Conservation (phyloP, 345 rosid genomes). For the Eucalyptus grandis region DNA sequence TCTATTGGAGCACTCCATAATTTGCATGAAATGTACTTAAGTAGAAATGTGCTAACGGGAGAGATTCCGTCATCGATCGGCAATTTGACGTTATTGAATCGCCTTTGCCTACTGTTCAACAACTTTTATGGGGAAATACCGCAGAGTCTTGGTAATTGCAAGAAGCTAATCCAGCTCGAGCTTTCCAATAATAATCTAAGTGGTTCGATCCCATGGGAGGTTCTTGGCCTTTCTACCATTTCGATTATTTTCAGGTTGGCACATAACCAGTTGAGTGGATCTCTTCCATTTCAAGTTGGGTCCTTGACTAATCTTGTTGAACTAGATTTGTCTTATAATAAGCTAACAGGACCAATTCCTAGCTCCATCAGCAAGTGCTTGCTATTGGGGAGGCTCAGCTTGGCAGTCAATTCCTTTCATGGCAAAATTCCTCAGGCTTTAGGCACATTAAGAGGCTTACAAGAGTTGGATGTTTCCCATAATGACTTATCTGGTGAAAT, state of each 20-base stretch:
- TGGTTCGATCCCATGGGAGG: background rate
- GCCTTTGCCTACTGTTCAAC: background rate
- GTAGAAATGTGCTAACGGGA: background rate
- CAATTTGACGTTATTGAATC: background rate
- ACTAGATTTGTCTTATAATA: background rate
- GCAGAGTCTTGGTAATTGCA: background rate
- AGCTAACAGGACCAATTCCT: slow-evolving; percentile 17
- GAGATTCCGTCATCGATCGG: background rate
- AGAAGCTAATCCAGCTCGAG: background rate
- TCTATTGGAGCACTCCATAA: background rate
- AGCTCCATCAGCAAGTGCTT: slow-evolving; percentile 1
- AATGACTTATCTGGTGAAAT: slow-evolving; percentile 15
- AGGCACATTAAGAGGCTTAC: background rate
- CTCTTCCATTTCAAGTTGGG: slow-evolving; percentile 7
- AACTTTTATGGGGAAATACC: slow-evolving; percentile 4
- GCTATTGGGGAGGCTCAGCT: background rate
- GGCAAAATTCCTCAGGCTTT: slow-evolving; percentile 16
- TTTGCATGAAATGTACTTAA: background rate
- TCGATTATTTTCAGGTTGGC: background rate
- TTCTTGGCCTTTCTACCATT: background rate
- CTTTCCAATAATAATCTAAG: slow-evolving; percentile 1
- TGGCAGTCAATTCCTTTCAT: background rate
- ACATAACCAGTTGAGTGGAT: background rate
- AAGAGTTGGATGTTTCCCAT: slow-evolving; percentile 13
- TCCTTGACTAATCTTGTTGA: background rate